Percentiles rank a stretch among this genome's conserved stretches.
Evolutionary conservation across 768 basidiomycete species (phyloP).

Genomic region (Mycena olivaceomarginata): DNA sequence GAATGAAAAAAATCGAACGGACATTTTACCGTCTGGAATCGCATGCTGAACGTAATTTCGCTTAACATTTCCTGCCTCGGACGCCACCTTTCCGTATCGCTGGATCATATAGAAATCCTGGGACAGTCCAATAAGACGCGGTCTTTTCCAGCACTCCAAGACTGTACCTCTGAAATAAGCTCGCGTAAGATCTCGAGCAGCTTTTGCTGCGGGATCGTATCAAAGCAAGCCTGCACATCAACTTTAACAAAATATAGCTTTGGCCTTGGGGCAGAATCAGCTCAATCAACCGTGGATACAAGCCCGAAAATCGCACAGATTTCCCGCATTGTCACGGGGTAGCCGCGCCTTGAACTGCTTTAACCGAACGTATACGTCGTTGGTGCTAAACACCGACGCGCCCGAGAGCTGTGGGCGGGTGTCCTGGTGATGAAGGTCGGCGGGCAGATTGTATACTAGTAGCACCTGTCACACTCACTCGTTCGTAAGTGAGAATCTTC

Average conservation of each 20-base stretch:
- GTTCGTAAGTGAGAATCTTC: slow-evolving; percentile 91
- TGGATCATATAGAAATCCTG: slow-evolving; percentile 87
- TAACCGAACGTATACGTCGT: slow-evolving; percentile 87
- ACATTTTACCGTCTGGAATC: slow-evolving; percentile 74
- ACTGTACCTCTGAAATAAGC: slow-evolving; percentile 81
- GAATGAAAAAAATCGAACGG: neutral
- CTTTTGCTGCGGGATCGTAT: slow-evolving; percentile 94
- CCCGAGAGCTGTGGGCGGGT: slow-evolving; percentile 80
- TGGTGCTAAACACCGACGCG: slow-evolving; percentile 87
- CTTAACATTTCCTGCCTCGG: slow-evolving; percentile 73
- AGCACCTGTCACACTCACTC: slow-evolving; percentile 65
- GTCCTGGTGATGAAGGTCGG: slow-evolving; percentile 63
- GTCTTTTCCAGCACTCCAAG: neutral
- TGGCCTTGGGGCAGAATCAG: slow-evolving; percentile 69
- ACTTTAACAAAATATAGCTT: slow-evolving; percentile 97
- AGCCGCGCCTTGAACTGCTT: slow-evolving; percentile 81
- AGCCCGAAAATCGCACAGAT: slow-evolving; percentile 64
- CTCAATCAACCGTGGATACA: slow-evolving; percentile 9
- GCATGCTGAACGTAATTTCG: slow-evolving; percentile 78
- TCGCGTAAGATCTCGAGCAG: slow-evolving; percentile 85
- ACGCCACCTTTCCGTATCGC: slow-evolving; percentile 79
- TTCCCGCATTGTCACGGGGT: slow-evolving; percentile 61
- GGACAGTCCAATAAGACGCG: slow-evolving; percentile 14
- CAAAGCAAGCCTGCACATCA: slow-evolving; percentile 97
- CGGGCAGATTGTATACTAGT: neutral